phyloP scores from a whole-genome alignment of 305 asterid species.

The Fraxinus sp. region DNA sequence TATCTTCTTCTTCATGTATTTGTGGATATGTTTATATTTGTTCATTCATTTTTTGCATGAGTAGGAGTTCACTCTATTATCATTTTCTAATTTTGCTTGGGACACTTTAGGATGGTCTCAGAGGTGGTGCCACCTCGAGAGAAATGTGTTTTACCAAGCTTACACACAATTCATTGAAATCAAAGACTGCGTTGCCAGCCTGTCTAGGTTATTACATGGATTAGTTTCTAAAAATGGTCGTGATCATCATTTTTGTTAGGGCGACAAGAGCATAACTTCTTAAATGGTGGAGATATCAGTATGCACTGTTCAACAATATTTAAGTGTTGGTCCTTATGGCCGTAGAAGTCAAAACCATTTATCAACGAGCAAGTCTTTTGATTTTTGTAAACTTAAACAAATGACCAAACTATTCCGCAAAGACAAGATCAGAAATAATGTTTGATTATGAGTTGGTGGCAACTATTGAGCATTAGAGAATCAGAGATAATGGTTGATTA shows the following conservation, averaged over 20 bases:
- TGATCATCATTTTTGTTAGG: neutral
- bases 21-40: neutral
- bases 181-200: neutral
- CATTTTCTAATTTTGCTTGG: neutral
- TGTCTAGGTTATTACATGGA: neutral
- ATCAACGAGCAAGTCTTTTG: neutral
- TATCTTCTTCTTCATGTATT: constrained; percentile 18
- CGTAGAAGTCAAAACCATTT: neutral
- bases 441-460: neutral
- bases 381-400: neutral
- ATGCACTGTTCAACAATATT: neutral
- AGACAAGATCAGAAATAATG: neutral
- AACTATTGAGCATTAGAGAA: neutral
- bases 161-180: neutral
- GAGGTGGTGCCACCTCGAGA: neutral
- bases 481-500: neutral
- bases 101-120: neutral
- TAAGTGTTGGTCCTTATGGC: neutral
- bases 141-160: neutral
- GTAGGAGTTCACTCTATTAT: neutral
- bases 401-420: neutral
- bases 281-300: neutral
- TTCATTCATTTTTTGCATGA: neutral
- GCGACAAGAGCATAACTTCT: neutral
- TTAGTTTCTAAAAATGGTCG: neutral